A percentile compares a stretch with the other conserved stretches of the same genome.
Evolutionary conservation across 257 asterid genomes (phyloP).

Genomic region (Nicotiana undulata): DNA sequence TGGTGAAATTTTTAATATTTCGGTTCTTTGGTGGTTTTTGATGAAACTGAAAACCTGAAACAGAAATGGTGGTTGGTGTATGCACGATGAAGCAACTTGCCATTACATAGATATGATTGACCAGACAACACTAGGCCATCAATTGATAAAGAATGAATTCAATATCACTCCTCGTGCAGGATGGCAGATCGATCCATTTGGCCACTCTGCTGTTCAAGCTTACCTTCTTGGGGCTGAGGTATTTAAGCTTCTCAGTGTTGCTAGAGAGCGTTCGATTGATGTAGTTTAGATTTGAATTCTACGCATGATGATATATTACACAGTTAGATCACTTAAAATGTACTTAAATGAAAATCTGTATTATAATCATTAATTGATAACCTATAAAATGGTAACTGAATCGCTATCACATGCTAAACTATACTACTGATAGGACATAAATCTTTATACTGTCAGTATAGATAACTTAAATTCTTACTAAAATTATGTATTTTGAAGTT

Average conservation of each 20-base stretch:
- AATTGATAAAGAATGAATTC: slow-evolving; percentile 50
- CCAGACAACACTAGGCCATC: slow-evolving; percentile 90
- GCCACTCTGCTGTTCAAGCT: slow-evolving; percentile 90
- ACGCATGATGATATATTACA: neutral
- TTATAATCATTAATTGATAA: neutral
- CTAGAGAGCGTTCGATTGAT: neutral
- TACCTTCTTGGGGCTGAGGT: slow-evolving; percentile 80
- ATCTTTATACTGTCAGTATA: neutral
- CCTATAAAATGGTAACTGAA: neutral
- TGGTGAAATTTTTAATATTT: neutral
- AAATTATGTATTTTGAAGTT: neutral
- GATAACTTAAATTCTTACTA: neutral
- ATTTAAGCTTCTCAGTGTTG: neutral
- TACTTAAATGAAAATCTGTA: neutral
- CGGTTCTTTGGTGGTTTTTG: neutral
- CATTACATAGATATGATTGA: slow-evolving; percentile 92
- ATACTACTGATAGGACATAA: neutral
- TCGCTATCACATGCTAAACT: neutral
- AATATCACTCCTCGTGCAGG: slow-evolving; percentile 88
- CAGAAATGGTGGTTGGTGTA: slow-evolving; percentile 96
- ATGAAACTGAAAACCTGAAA: slow-evolving; percentile 8
- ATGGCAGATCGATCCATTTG: slow-evolving; percentile 97
- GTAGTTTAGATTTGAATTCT: neutral
- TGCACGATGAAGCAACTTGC: slow-evolving; percentile 86
- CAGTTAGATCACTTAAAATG: neutral